Evolutionary conservation across 345 rosid genomes (phyloP), one percentile per base, ranked within the genome.

Genomic region (Orychophragmus violaceus): DNA sequence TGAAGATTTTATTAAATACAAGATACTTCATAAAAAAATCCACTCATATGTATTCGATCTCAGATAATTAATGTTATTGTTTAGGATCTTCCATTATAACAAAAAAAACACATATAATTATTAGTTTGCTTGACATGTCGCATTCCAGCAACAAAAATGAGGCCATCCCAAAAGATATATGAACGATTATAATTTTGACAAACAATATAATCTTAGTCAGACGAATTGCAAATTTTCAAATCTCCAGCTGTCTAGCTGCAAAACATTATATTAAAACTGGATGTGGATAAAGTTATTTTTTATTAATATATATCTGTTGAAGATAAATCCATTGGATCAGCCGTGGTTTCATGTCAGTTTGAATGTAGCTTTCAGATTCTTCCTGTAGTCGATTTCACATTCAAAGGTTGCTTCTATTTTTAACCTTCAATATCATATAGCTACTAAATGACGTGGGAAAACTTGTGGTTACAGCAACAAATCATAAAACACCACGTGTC

Each of bases 361-460:
- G 48, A 23, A 59, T 14, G 60, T 72, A 64, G 66, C 71, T 72
- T 58, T 72, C 76, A 72, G 28, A 50, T 39, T 30, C 30, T 49
- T 28, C 17, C 27, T 35, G 54, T 58, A 72, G 60, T 61, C 51
- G 24, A 42, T 73, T 50, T 73, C 66, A 73, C 72, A 50, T 73
- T 66, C 67, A 14, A 73, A 66, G 68, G 68, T 73, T 66, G 72
- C 77, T 73, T 73, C 49, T 66, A 48, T 32, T 41, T 23, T 19
- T 64, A 64, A 57, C 27, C 70, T 46, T 72, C 65, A 35, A 57
- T 11, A 16, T 49, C 21, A 13, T 52, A 51, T 23, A 33, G 16
- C n/a, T 16, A 35, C 52, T 29, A 41, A 19, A 49, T 72, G 71
- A 72, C 67, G 71, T 72, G 49, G 61, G 46, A 17, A 36, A 58